Evolutionary conservation across 208 protist species (phyloP).

Genomic region (Acanthamoeba sp.): DNA sequence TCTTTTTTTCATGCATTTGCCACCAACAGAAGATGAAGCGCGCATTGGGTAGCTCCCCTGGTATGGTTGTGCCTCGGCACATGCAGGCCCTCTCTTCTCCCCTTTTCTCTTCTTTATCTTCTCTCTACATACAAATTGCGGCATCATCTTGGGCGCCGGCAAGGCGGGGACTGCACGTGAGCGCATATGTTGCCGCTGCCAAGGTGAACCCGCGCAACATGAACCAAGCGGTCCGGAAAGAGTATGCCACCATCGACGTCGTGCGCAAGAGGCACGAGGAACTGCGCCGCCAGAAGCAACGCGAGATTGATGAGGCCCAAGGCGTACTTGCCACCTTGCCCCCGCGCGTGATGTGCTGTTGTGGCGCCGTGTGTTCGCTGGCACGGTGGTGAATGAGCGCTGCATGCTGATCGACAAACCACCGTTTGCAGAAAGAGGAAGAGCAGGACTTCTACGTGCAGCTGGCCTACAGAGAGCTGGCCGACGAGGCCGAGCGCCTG

Average conservation of each 20-base stretch:
- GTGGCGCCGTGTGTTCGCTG: too few relatives aligned
- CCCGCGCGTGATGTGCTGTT: background rate
- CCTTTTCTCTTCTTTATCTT: too few relatives aligned
- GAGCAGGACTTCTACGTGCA: slow-evolving; percentile 36
- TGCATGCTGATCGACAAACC: too few relatives aligned
- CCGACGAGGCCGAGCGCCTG: background rate
- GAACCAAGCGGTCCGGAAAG: background rate
- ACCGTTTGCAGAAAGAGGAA: background rate
- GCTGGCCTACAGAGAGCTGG: slow-evolving; percentile 32
- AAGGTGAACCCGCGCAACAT: slow-evolving; percentile 60
- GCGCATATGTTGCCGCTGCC: background rate
- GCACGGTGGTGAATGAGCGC: too few relatives aligned
- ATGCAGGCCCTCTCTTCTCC: too few relatives aligned
- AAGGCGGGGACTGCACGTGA: background rate
- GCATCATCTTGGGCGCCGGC: too few relatives aligned
- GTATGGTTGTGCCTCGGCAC: too few relatives aligned
- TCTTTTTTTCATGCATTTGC: background rate
- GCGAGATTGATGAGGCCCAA: background rate
- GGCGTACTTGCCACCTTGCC: background rate
- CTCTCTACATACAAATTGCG: too few relatives aligned
- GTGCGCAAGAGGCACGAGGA: slow-evolving; percentile 24
- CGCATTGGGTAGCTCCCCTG: background rate
- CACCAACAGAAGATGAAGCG: background rate
- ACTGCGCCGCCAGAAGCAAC: slow-evolving; percentile 5
- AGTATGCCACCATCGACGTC: background rate